Evolutionary conservation across 2,329 filamentous ascomycete genomes (phyloP).

Genomic region (Clathrospora elynae): DNA sequence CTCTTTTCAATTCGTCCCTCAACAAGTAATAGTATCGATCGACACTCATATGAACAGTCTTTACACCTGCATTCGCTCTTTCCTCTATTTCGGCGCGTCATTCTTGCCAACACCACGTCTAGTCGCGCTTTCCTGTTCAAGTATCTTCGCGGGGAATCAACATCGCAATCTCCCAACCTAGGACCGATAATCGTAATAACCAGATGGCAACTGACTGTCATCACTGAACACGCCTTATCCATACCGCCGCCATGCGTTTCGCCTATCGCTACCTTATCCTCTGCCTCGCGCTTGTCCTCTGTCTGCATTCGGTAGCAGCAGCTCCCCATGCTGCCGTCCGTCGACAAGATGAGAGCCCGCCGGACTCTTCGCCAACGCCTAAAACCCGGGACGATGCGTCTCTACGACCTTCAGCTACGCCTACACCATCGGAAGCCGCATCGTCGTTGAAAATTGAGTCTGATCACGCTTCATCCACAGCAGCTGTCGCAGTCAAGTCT

Average conservation of each 20-base stretch:
- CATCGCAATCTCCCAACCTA: background rate
- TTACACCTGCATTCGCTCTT: conserved; percentile 20
- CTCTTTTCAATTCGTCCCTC: conserved; percentile 31
- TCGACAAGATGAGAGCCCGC: conserved; percentile 38
- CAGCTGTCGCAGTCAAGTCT: conserved; percentile 17
- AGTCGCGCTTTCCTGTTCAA: conserved; percentile 12
- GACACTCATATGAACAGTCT: conserved; percentile 15
- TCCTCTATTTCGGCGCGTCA: conserved; percentile 18
- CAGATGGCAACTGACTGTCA: conserved; percentile 31
- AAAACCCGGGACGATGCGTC: conserved; percentile 16
- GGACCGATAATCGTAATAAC: conserved; percentile 29
- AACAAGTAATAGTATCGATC: conserved; percentile 20
- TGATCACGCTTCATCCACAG: conserved; percentile 18
- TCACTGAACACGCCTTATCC: conserved; percentile 18
- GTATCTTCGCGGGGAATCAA: conserved; percentile 6
- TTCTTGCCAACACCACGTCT: conserved; percentile 9
- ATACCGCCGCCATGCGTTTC: conserved; percentile 33
- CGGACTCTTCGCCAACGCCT: conserved; percentile 21
- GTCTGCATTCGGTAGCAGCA: conserved; percentile 30
- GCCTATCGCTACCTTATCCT: conserved; percentile 32
- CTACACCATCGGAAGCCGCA: conserved; percentile 14
- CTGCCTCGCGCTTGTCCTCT: conserved; percentile 35
- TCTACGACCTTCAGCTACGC: conserved; percentile 24
- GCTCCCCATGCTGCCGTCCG: conserved; percentile 30
- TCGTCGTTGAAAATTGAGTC: conserved; percentile 21